Base-by-base conservation (phyloP, 176 grass and related monocot genomes). In the Cenchrus fungigraminus region DNA sequence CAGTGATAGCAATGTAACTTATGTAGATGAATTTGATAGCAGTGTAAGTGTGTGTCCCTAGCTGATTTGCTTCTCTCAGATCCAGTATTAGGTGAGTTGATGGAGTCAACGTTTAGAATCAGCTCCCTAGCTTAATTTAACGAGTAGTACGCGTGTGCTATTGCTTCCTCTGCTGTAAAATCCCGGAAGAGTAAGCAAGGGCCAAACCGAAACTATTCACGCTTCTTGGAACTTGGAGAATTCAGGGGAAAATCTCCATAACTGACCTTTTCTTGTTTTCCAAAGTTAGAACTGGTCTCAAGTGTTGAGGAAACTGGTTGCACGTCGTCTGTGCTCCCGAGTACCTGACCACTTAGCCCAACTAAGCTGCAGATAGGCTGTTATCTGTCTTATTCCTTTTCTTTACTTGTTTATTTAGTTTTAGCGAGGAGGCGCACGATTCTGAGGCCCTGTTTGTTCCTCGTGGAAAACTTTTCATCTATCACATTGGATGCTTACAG, bases 61-160 rank as follows among this genome's bases (percentile, higher is more conserved):
- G 55, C 55, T 43, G 29, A 60, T 76, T 37, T 52, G 46, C 77
- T 60, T 53, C n/a, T 53, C 20, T 60, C 40, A 32, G 81, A 32
- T 60, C 68, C 55, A 22, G 51, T 78, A 73, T 40, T 74, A 46
- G 16, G 9, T 79, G 70, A 71, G 68, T 47, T 88, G 56, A 20
- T 43, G 51, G 54, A 32, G 79, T 61, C 86, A 61, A 82, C 43
- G 64, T 40, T 40, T 40, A 40, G 37, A 40, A 40, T 40, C 37
- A 40, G 37, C 37, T 4, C 37, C 37, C 37, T 40, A 40, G 37
- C 37, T 40, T 40, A 40, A 4, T 40, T 40, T 40, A 4, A 40
- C 37, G 37, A 40, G 37, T 40, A 40, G 37, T 40, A 40, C 2
- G 37, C 37, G 37, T 40, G 37, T 40, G 37, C 2, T 40, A 4